Conservation (phyloP, 1,284 basidiomycete genomes). For the Macrocystidia cucumis region DNA sequence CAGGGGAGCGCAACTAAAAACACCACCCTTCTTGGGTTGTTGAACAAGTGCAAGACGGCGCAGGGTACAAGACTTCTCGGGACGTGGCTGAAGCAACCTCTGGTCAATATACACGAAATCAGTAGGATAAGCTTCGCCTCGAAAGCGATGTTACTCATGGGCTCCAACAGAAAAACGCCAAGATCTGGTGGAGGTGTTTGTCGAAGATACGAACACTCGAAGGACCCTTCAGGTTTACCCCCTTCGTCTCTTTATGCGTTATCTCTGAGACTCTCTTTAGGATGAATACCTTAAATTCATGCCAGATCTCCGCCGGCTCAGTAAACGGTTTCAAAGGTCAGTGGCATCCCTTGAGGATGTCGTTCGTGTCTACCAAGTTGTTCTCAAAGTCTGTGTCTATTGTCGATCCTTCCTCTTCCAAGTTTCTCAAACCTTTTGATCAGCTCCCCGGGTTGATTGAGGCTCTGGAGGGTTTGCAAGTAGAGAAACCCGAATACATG, state of each 20-base stretch:
- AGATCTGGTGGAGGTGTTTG: constrained; percentile 81
- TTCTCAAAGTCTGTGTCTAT: constrained; percentile 33
- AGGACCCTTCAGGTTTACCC: constrained; percentile 58
- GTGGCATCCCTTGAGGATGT: constrained; percentile 91
- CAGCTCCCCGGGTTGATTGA: constrained; percentile 77
- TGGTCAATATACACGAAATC: constrained; percentile 93
- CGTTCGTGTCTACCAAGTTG: constrained; percentile 92
- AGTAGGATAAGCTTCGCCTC: constrained; percentile 39
- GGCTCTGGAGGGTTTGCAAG: constrained; percentile 45
- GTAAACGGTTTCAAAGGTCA: constrained; percentile 87
- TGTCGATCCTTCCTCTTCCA: constrained; percentile 3
- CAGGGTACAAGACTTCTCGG: constrained; percentile 90
- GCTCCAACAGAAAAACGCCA: constrained; percentile 64
- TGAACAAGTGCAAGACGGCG: constrained; percentile 95
- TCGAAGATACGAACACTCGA: constrained; percentile 72
- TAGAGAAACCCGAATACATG: constrained; percentile 37
- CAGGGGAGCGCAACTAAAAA: constrained; percentile 60
- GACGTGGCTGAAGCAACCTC: constrained; percentile 95
- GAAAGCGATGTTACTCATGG: constrained; percentile 4
- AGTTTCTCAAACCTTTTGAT: neutral
- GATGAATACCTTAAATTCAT: constrained; percentile 85
- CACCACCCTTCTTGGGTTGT: constrained; percentile 81
- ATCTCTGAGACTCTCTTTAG: constrained; percentile 27
- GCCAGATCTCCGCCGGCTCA: constrained; percentile 92
- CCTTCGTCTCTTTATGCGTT: constrained; percentile 1